A percentile compares a stretch with the other conserved stretches of the same genome.
phyloP scores from a whole-genome alignment of 1,139 yeast species.

The Debaryomyces robertsiae region DNA sequence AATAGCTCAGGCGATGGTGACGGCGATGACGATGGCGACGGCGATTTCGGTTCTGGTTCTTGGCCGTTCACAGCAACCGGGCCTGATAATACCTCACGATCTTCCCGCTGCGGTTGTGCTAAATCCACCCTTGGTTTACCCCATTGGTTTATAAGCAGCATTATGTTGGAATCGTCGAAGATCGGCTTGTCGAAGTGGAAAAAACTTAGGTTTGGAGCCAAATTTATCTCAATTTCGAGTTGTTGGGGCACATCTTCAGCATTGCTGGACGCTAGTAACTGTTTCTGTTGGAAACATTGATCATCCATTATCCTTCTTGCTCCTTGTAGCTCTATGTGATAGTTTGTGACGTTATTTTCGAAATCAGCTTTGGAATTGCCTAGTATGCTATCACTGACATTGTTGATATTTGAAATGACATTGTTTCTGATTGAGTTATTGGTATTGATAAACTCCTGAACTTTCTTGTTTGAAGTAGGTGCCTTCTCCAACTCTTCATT shows the following conservation, averaged over 20 bases:
- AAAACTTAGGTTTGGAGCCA: constrained; percentile 18
- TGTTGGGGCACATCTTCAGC: constrained; percentile 10
- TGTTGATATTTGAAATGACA: constrained; percentile 36
- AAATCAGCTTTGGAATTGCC: constrained; percentile 27
- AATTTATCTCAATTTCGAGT: constrained; percentile 19
- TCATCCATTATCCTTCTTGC: constrained; percentile 35
- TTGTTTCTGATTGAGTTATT: constrained; percentile 29
- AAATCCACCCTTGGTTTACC: constrained; percentile 20
- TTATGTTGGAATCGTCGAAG: constrained; percentile 16
- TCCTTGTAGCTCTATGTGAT: constrained; percentile 28
- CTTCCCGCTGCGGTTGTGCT: not conserved
- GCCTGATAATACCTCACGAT: not conserved
- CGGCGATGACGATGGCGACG: constrained; percentile 5
- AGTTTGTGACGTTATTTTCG: constrained; percentile 28
- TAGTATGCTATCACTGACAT: constrained; percentile 33
- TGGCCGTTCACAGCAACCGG: not conserved
- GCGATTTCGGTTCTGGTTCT: constrained; percentile 4
- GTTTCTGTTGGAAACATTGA: constrained; percentile 29
- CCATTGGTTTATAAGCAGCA: constrained; percentile 20
- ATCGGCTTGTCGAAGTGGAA: constrained; percentile 20
- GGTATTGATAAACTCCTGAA: constrained; percentile 16
- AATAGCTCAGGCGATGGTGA: constrained; percentile 10
- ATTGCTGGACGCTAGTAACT: constrained; percentile 16
- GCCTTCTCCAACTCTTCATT: constrained; percentile 20
- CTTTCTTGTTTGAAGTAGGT: constrained; percentile 16